Evolutionary conservation across 2,329 filamentous ascomycete species (phyloP).

Genomic region (Didymella exigua): DNA sequence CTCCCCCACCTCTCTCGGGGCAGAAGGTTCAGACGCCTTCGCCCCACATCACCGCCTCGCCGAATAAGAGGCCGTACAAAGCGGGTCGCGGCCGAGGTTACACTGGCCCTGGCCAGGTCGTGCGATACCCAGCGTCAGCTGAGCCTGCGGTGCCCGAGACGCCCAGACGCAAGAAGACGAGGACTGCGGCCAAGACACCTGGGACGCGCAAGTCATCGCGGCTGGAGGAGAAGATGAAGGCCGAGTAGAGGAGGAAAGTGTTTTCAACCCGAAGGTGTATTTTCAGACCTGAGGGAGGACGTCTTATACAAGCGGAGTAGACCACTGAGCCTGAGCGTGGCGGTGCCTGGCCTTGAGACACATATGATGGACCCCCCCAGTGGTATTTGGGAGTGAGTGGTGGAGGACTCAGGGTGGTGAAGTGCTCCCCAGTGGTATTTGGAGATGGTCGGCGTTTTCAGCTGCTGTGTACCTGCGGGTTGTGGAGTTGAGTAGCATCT

Average conservation of each 20-base stretch:
- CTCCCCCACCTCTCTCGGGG: background rate
- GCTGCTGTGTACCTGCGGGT: no score
- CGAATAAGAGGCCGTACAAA: background rate
- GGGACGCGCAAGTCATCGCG: background rate
- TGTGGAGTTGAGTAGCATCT: background rate
- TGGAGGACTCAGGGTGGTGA: background rate
- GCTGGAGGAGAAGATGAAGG: background rate
- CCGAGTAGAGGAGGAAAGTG: background rate
- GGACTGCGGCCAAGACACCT: background rate
- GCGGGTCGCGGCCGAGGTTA: background rate
- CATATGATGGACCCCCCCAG: background rate
- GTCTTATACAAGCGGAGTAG: conserved; percentile 5
- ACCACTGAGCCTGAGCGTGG: conserved; percentile 1
- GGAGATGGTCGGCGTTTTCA: background rate
- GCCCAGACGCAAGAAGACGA: background rate
- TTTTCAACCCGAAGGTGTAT: conserved; percentile 2
- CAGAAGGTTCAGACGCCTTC: background rate
- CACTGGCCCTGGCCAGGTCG: background rate
- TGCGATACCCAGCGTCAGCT: background rate
- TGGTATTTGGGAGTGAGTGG: background rate
- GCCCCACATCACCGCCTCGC: background rate
- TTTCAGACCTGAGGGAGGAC: conserved; percentile 8
- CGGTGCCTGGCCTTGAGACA: conserved; percentile 1
- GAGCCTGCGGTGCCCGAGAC: background rate
- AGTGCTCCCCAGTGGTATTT: background rate